These are phyloP conservation scores for Suillus brevipes DNA, from an alignment of 768 basidiomycete species.

Conservation along the genomic window DNA sequence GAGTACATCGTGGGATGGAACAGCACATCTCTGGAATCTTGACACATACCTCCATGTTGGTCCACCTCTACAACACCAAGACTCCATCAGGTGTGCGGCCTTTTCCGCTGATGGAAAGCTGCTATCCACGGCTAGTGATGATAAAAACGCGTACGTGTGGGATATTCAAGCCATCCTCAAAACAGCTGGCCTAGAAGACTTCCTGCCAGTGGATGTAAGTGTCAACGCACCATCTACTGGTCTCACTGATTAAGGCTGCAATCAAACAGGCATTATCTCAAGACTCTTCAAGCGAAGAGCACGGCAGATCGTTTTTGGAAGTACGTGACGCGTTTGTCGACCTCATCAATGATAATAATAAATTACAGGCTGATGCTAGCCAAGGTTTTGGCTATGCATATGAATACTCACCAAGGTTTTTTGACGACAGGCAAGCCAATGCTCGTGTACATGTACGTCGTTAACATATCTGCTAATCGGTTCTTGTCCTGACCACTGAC, in stretches of 20 bases:
- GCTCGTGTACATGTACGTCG: not conserved
- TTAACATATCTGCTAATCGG: not conserved
- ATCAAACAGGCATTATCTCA: not conserved
- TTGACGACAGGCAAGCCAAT: not conserved
- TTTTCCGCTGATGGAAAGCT: slow-evolving; percentile 9
- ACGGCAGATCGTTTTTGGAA: no score
- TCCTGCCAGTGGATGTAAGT: not conserved
- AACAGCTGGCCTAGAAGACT: not conserved
- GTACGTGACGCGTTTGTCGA: no score
- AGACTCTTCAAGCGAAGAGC: no score
- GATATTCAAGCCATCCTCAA: not conserved
- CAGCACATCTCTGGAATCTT: slow-evolving; percentile 11
- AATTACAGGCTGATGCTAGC: no score
- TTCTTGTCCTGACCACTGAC: not conserved
- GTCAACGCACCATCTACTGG: not conserved
- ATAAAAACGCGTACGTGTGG: not conserved
- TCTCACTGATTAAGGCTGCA: not conserved
- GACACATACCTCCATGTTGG: not conserved
- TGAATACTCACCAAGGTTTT: not conserved
- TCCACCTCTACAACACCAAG: not conserved
- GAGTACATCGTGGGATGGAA: not conserved
- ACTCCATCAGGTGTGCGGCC: not conserved
- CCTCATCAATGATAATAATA: no score
- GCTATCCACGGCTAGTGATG: not conserved
- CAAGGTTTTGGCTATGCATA: no score